phyloP scores from a whole-genome alignment of 257 asterid genomes.

The Solanum piurae region DNA sequence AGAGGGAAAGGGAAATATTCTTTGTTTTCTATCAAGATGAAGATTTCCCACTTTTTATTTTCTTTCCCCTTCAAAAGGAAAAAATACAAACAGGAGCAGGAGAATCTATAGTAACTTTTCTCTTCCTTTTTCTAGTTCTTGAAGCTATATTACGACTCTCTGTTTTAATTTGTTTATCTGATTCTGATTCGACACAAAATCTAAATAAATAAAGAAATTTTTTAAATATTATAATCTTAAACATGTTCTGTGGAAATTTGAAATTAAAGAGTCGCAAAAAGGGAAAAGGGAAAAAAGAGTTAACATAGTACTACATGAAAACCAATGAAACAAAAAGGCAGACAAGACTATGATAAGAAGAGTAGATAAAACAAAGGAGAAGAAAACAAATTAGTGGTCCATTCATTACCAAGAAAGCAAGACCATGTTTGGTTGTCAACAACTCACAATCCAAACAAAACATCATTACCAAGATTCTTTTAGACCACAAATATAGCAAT shows the following conservation, averaged over 20 bases:
- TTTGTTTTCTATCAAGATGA: not conserved
- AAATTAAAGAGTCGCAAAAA: not conserved
- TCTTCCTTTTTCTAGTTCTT: not conserved
- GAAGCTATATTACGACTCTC: not conserved
- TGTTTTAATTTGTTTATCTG: not conserved
- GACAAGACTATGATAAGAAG: not conserved
- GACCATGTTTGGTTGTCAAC: not conserved
- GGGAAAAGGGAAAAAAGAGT: not conserved
- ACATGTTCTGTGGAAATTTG: fast-evolving
- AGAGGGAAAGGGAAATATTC: not conserved
- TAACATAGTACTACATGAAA: not conserved
- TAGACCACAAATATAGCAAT: not conserved
- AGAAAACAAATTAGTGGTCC: conserved; percentile 1
- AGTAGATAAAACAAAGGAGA: not conserved
- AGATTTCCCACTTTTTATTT: not conserved
- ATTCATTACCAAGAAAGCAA: not conserved
- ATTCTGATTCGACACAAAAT: fast-evolving
- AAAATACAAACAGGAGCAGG: not conserved
- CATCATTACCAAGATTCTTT: not conserved
- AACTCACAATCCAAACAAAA: not conserved
- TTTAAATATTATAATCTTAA: not conserved
- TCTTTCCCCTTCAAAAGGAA: not conserved
- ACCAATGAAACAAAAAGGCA: not conserved
- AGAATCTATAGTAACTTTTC: not conserved
- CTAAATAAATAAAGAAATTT: fast-evolving